Evolutionary conservation across 1,139 yeast genomes (phyloP), one percentile per base, ranked within the genome.

Genomic region (Hansenula sp.): DNA sequence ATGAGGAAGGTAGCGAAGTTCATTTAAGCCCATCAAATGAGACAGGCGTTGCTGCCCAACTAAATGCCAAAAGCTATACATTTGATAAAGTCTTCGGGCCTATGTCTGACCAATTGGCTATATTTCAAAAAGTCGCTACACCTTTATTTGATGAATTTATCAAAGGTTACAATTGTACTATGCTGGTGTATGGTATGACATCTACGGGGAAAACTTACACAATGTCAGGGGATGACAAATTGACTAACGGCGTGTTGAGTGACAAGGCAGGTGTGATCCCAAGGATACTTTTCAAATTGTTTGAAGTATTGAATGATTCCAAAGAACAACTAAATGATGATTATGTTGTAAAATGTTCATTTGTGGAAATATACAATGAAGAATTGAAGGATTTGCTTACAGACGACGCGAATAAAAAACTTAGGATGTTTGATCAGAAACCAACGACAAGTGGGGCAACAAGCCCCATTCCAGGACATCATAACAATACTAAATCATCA

Each of bases 1-100:
- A 70, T 48, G 77, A 45, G 51, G 58, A 49, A 32, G 55, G 57
- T 12, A 48, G 48, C 27, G 56, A 38, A 58, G 67, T 41, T 41
- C 57, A 36, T 48, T 73, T 48, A 64, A 68, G 48, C 28, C 55
- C 58, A 6, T 52, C 58, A 4, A 54, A 56, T 42, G 59, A 55
- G 18, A 46, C 48, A 12, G 59, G 59, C 3, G 46, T 56, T 4
- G 46, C 51, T 12, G 59, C 60, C 1, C 58, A 57, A 33, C 38
- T 71, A 44, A 65, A 64, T 47, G 63, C 73, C 38, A 72, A 70
- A 48, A 68, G 81, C 0, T 85, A 81, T 58, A 72, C 73, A n/a
- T 82, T 84, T 38, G 93, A 85, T 59, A 82, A 79, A 54, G 86
- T 82, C 0, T 84, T 80, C 60, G 93, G 93, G 0, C 81, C 90